Conservation (phyloP, 768 basidiomycete genomes). For the Paxillus involutus region DNA sequence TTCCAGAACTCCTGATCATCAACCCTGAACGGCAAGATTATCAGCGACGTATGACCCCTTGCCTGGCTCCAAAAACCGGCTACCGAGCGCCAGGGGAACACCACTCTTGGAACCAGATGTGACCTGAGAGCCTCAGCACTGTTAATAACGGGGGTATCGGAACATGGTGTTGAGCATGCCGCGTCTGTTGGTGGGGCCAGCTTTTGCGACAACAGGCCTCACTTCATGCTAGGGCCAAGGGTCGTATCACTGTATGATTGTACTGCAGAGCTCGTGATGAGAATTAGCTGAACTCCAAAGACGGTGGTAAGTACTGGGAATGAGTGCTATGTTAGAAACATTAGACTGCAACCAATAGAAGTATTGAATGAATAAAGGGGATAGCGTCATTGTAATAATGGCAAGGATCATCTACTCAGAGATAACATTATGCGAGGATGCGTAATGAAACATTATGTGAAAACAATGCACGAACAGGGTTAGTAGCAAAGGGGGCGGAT, state of each 20-base stretch:
- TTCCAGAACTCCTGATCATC: constrained; percentile 1
- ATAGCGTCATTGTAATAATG: constrained; percentile 32
- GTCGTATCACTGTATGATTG: constrained; percentile 10
- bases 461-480: constrained; percentile 34
- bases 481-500: constrained; percentile 22
- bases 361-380: constrained; percentile 30
- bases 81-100: too few relatives aligned
- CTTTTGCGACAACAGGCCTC: constrained; percentile 5
- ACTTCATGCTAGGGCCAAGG: constrained; percentile 23
- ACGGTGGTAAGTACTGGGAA: constrained; percentile 20
- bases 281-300: constrained; percentile 5
- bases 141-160: neutral
- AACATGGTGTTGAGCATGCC: neutral
- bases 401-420: constrained; percentile 27
- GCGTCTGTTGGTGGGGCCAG: too few relatives aligned
- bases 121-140: neutral
- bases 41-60: neutral
- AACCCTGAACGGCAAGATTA: constrained; percentile 8
- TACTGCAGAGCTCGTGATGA: constrained; percentile 2
- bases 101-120: neutral
- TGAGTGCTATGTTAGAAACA: constrained; percentile 27
- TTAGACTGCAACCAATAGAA: constrained; percentile 28
- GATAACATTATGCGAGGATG: constrained; percentile 33
- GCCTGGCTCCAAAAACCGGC: neutral
- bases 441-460: constrained; percentile 40